Percentiles rank a stretch among this genome's conserved stretches.
Conservation (phyloP, 208 protist species). For the Trypanosoma platydactyli region DNA sequence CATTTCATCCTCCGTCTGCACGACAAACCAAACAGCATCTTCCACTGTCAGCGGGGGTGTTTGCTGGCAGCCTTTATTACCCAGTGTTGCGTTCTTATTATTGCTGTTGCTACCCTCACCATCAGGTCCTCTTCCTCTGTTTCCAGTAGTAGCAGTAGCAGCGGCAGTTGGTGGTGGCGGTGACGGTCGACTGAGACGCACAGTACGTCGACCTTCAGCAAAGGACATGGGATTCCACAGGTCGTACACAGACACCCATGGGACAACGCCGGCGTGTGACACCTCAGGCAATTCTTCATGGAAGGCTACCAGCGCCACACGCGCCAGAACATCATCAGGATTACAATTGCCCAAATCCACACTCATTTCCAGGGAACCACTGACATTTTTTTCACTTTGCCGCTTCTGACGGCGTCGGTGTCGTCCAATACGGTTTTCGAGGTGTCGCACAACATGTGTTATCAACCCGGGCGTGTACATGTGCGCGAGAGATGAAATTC, state of each 20-base stretch:
- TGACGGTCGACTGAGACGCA: background rate
- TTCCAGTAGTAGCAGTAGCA: background rate
- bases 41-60: constrained; percentile 2
- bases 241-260: constrained; percentile 9
- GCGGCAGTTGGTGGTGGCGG: background rate
- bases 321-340: background rate
- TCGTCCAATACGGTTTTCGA: background rate
- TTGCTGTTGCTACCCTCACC: background rate
- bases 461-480: background rate
- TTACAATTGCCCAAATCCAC: background rate
- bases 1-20: constrained; percentile 1
- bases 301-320: background rate
- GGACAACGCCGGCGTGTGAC: background rate
- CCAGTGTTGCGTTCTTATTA: background rate
- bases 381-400: background rate
- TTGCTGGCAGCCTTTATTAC: background rate
- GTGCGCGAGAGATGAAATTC: background rate
- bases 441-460: constrained; percentile 3
- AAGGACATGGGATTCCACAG: constrained; percentile 17
- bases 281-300: background rate
- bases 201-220: background rate
- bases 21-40: constrained; percentile 11
- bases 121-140: background rate
- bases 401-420: background rate
- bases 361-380: background rate